Evolutionary conservation across 352 stramenopile species (phyloP).

Genomic region (Phytophthora pini): DNA sequence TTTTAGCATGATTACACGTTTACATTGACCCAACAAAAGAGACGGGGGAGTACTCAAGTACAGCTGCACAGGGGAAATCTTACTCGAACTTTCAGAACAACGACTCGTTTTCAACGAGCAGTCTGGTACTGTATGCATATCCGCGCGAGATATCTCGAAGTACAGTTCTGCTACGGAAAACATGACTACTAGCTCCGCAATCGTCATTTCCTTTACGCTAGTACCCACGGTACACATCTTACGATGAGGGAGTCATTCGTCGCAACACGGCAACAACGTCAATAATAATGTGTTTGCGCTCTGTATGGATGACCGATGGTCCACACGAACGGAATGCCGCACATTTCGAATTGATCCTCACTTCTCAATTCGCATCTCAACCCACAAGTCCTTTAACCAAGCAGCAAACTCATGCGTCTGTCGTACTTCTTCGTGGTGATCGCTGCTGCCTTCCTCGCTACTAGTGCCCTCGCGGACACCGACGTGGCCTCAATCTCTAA

Average conservation of each 20-base stretch:
- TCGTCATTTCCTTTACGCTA: neutral
- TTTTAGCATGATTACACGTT: slow-evolving; percentile 29
- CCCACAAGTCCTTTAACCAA: neutral
- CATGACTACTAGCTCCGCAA: neutral
- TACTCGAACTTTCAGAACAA: neutral
- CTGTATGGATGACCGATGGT: too few relatives aligned
- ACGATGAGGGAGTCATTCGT: too few relatives aligned
- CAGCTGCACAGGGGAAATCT: too few relatives aligned
- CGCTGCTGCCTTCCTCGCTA: neutral
- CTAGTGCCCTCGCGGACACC: neutral
- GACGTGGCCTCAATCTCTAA: neutral
- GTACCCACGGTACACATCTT: too few relatives aligned
- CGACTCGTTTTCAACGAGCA: too few relatives aligned
- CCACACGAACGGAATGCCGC: neutral
- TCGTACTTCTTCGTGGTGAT: neutral
- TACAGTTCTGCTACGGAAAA: neutral
- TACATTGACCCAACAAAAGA: too few relatives aligned
- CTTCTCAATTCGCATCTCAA: neutral
- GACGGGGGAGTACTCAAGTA: neutral
- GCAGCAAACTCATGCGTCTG: neutral
- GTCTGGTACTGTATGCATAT: neutral
- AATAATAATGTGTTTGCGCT: too few relatives aligned
- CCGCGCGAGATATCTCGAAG: neutral
- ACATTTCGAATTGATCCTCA: neutral
- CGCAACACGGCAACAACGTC: too few relatives aligned